Base-by-base conservation (phyloP, 2,329 filamentous ascomycete species). In the Proliferodiscus dingleyae region DNA sequence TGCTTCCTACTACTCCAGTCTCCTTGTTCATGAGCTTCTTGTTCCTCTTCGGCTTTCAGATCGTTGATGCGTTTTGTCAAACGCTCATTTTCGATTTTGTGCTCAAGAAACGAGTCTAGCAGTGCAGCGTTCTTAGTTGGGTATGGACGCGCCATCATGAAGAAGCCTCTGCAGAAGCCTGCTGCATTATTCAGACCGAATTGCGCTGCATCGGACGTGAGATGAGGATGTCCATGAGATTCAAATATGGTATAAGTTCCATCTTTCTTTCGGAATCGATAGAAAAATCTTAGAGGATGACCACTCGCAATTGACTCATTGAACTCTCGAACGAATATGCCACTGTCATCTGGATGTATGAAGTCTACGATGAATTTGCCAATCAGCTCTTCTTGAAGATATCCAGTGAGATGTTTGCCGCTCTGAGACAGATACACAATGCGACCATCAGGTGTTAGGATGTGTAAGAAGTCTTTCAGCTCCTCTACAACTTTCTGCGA, bases 11-110 rank as follows among this genome's bases (percentile, higher is more conserved):
- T 77, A 33, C 71, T 63, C 72, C 78, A 83, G 36, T 81, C 74
- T 51, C 74, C 73, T 47, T 81, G 77, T 41, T 80, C 77, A 46
- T 81, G 78, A 48, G 76, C 74, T 50, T 94, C 90, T 44, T 90
- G 87, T 46, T 84, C 81, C 64, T 96, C 91, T 65, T 96, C 91
- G 50, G 79, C 77, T 56, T 87, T 87, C 44, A 96, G 72, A 66
- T 94, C 89, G 15, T 85, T 82, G 51, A 97, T 95, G 34, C 88
- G 81, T 57, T 88, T 85, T 59, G 81, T 82, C 39, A 97, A 68
- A 4, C 90, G 80, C 69, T 95, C 89, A 60, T 96, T 95, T 65
- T 96, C 91, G 44, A 95, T 91, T 67, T 96, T 96, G 70, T 96
- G 90, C 64, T 97, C 91, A 22, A 97, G 73, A 60, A 96, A 96